A percentile compares a stretch with the other conserved stretches of the same genome.
Evolutionary conservation across 2,329 filamentous ascomycete genomes (phyloP).

Genomic region (Xylaria sp.): DNA sequence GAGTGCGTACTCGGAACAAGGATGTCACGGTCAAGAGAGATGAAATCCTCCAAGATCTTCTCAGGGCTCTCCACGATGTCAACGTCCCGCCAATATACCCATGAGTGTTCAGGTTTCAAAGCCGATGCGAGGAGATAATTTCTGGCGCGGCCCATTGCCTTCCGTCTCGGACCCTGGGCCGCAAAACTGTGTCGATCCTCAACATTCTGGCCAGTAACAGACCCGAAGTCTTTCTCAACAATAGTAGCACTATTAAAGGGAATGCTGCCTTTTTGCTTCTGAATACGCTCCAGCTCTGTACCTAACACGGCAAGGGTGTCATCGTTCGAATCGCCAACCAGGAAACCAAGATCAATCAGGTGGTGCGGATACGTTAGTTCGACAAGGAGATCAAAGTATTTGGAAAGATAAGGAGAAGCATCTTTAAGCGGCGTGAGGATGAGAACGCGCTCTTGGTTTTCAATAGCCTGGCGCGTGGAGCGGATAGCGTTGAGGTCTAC

Average conservation of each 20-base stretch:
- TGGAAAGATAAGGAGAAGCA: conserved; percentile 80
- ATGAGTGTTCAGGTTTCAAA: conserved; percentile 92
- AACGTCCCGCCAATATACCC: conserved; percentile 99
- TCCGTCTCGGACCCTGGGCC: conserved; percentile 89
- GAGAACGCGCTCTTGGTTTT: conserved; percentile 87
- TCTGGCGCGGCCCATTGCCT: conserved; percentile 86
- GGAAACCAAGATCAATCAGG: conserved; percentile 93
- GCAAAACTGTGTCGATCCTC: conserved; percentile 85
- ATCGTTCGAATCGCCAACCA: conserved; percentile 90
- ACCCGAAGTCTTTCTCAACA: conserved; percentile 90
- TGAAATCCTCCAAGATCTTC: conserved; percentile 92
- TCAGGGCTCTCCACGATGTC: conserved; percentile 92
- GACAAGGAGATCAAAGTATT: conserved; percentile 92
- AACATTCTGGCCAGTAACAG: conserved; percentile 79
- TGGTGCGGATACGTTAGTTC: conserved; percentile 94
- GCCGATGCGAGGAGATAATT: conserved; percentile 90
- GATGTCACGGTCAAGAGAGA: conserved; percentile 91
- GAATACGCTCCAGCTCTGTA: conserved; percentile 86
- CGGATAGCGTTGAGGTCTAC: conserved; percentile 86
- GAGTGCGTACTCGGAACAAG: conserved; percentile 86
- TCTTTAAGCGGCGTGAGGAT: conserved; percentile 94
- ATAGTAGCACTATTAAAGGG: conserved; percentile 88
- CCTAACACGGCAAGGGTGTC: conserved; percentile 90
- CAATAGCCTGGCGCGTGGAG: conserved; percentile 80
- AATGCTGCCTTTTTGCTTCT: conserved; percentile 80